phyloP scores from a whole-genome alignment of 2,329 filamentous ascomycete genomes.

The Alternaria conjuncta region DNA sequence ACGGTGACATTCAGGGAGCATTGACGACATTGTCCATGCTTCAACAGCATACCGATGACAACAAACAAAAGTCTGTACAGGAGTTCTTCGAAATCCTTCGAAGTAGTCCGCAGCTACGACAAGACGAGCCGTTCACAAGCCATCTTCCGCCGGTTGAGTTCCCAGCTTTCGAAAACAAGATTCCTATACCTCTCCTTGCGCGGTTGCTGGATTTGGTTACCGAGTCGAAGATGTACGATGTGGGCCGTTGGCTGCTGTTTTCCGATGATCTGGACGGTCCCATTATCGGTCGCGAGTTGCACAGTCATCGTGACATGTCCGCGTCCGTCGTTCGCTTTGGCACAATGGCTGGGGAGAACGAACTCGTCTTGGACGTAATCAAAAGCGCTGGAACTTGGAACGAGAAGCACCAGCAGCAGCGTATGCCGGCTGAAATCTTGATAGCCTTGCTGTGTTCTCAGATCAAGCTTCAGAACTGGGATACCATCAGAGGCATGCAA shows the following conservation, averaged over 20 bases:
- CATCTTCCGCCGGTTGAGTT: slow-evolving; percentile 49
- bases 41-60: slow-evolving; percentile 51
- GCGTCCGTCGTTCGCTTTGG: slow-evolving; percentile 64
- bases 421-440: slow-evolving; percentile 44
- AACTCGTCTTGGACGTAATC: slow-evolving; percentile 42
- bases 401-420: slow-evolving; percentile 26
- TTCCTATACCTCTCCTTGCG: slow-evolving; percentile 58
- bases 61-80: slow-evolving; percentile 51
- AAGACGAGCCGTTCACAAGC: slow-evolving; percentile 34
- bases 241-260: slow-evolving; percentile 62
- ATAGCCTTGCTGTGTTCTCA: slow-evolving; percentile 53
- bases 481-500: slow-evolving; percentile 49
- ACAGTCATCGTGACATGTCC: slow-evolving; percentile 56
- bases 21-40: slow-evolving; percentile 48
- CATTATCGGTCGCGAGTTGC: slow-evolving; percentile 55
- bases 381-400: slow-evolving; percentile 27
- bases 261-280: slow-evolving; percentile 61
- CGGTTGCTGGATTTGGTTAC: slow-evolving; percentile 60
- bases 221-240: slow-evolving; percentile 53
- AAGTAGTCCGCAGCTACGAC: slow-evolving; percentile 12
- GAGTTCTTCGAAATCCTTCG: slow-evolving; percentile 51
- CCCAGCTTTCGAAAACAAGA: slow-evolving; percentile 52
- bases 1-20: slow-evolving; percentile 49
- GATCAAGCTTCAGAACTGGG: slow-evolving; percentile 50
- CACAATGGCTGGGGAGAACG: slow-evolving; percentile 55